Base-by-base conservation (phyloP, 805 yeast genomes). In the Ogataea pilisensis region DNA sequence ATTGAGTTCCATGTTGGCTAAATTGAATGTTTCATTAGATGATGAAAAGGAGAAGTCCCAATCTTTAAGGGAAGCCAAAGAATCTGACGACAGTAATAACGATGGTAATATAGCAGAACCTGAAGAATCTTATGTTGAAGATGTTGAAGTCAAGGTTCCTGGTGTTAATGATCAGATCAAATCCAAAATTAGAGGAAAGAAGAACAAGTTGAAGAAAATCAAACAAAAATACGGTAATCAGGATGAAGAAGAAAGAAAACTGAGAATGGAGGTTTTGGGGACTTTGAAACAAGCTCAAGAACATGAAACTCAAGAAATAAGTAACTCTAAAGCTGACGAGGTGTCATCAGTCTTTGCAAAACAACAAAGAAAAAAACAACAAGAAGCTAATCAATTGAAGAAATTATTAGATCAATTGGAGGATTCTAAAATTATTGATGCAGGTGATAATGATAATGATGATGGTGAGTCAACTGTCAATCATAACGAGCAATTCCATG, bases 201-300 rank as follows among this genome's bases (percentile, higher is more conserved):
- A 83, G 55, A 83, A 85, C 30, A 89, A 89, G 57, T 55, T 85
- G 62, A 87, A 85, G 69, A 89, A 86, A 56, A 85, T 88, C 41
- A 82, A 82, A 31, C 72, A 76, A 45, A 91, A 90, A 56, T 91
- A 91, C 55, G 87, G 81, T 3, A 89, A 84, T 44, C 98, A 91
- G 63, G 98, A 91, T 58, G 96, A 87, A 38, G 93, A 85, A 42
- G 98, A 91, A 53, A 75, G 89, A 41, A 54, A 64, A 34, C 53
- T 82, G 42, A 73, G 95, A 49, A 79, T 91, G 85, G 79, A 83
- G 43, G 85, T 84, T 2, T 65, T 91, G 31, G 98, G 98, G 4
- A 85, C 95, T 0, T 67, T 86, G 55, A 88, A 87, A 49, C 80
- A 76, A 47, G 65, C 64, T 4, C 68, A 73, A 37, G 37, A 48